Conservation (phyloP, 2,329 filamentous ascomycete genomes). For the Dothistroma septosporum region DNA sequence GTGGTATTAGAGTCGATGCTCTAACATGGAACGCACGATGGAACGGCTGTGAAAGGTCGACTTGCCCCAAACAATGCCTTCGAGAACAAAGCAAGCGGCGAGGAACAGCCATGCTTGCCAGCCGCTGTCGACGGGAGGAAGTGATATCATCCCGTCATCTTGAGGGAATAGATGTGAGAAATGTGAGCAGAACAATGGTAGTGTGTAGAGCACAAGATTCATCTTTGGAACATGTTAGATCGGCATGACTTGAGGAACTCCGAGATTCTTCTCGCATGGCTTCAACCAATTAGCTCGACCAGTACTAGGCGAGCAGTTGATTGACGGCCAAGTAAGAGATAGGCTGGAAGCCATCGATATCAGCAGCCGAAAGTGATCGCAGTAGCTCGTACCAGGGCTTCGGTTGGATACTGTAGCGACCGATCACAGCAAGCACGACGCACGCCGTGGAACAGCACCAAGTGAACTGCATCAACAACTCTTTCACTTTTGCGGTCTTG, state of each 20-base stretch:
- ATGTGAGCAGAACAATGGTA: too few species aligned
- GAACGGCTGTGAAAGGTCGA: background rate
- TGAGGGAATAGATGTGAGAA: background rate
- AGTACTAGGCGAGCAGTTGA: slow-evolving; percentile 19
- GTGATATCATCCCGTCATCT: background rate
- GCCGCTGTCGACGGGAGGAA: slow-evolving; percentile 38
- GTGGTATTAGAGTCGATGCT: background rate
- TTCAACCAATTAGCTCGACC: slow-evolving; percentile 19
- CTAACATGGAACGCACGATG: background rate
- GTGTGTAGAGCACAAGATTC: too few species aligned
- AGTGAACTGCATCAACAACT: background rate
- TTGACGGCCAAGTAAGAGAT: background rate
- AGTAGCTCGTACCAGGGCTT: background rate
- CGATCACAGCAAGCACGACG: background rate
- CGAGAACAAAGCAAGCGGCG: slow-evolving; percentile 39
- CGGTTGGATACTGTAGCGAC: background rate
- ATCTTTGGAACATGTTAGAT: too few species aligned
- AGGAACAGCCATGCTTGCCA: slow-evolving; percentile 46
- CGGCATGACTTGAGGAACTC: too few species aligned
- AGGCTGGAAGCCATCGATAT: background rate
- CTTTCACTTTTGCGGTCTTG: background rate
- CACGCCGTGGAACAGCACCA: background rate
- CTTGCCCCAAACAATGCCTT: slow-evolving; percentile 27
- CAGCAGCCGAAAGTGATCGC: background rate
- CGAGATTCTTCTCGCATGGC: too few species aligned